Base-by-base conservation (phyloP, 257 asterid species). In the Leptodermis oblonga region DNA sequence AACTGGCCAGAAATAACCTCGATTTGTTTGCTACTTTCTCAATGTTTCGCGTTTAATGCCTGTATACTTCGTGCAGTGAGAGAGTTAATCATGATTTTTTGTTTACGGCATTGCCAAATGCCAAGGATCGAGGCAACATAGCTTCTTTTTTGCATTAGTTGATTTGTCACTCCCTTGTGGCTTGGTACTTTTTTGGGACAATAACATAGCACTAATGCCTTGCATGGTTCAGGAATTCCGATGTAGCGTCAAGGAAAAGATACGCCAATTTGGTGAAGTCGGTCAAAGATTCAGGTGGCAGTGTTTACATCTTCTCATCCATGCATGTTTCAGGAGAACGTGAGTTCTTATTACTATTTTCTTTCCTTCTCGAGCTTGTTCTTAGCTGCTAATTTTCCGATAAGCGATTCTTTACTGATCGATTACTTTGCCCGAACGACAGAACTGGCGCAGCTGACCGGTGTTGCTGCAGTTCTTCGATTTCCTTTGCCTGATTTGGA, bases 271-370 rank as follows among this genome's bases (percentile, higher is more conserved):
- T 94, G 83, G 97, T 94, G 0, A 86, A 89, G 36, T 84, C 97
- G 1, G 92, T 94, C 69, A 94, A 89, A 86, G 81, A 80, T 62
- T 85, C 95, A 5, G 97, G 96, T 0, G 99, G 99, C 53, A 80
- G 78, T 43, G 92, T 82, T 55, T 88, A 80, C 81, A 83, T 94
- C 80, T 94, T 91, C 82, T 94, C 99, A 4, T 87, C 97, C 55
- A 89, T 94, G 99, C 99, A 94, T 66, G 93, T 85, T 71, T 94
- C 99, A 3, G 97, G 97, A 75, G 99, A 94, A 82, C 97, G 97
- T 94, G 79, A 91, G 99, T 78, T 23, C 80, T 68, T 49, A 20
- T 18, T n/a, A n/a, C n/a, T 2, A 61, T 31, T 60, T 71, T 33
- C 20, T 10, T 42, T 42, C 61, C 68, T 42, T 43, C 33, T 28